Evolutionary conservation across 768 basidiomycete genomes (phyloP).

Genomic region (Leccinum boreale): DNA sequence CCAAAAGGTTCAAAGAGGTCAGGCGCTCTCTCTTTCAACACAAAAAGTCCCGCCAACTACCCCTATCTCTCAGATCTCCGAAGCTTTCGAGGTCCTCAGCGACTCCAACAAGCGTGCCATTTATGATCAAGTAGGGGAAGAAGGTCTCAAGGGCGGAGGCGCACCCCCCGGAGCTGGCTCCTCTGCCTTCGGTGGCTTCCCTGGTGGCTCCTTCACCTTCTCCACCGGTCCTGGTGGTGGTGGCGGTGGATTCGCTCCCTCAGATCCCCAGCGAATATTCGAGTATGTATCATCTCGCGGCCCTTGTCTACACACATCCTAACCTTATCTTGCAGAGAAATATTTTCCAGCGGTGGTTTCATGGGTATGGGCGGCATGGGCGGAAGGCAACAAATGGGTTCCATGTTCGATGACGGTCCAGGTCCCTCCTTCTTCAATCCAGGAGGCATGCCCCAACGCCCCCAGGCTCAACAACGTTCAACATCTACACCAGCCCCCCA

Average conservation of each 20-base stretch:
- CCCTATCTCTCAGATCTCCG: slow-evolving; percentile 60
- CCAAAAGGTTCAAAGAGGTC: slow-evolving; percentile 90
- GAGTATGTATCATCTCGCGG: slow-evolving; percentile 51
- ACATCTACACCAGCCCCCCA: slow-evolving; percentile 31
- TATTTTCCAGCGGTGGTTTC: slow-evolving; percentile 46
- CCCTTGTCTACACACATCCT: background rate
- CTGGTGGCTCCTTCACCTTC: slow-evolving; percentile 57
- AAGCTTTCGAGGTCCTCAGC: slow-evolving; percentile 93
- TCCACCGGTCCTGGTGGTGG: slow-evolving; percentile 48
- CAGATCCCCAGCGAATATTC: slow-evolving; percentile 86
- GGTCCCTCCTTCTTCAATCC: slow-evolving; percentile 41
- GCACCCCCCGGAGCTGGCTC: slow-evolving; percentile 50
- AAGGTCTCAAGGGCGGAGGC: slow-evolving; percentile 79
- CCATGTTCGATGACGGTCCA: slow-evolving; percentile 41
- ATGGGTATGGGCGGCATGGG: slow-evolving; percentile 41
- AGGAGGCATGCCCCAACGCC: slow-evolving; percentile 55
- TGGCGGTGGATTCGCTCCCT: slow-evolving; percentile 60
- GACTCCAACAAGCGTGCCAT: slow-evolving; percentile 81
- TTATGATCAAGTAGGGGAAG: slow-evolving; percentile 94
- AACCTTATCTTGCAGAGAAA: slow-evolving; percentile 41
- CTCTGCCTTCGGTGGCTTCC: slow-evolving; percentile 44
- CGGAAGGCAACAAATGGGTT: slow-evolving; percentile 28
- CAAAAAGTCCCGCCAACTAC: background rate
- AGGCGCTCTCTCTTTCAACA: slow-evolving; percentile 3
- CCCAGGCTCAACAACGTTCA: slow-evolving; percentile 24